Evolutionary conservation across 1,284 basidiomycete genomes (phyloP).

Genomic region (Anthracocystis walkeri): DNA sequence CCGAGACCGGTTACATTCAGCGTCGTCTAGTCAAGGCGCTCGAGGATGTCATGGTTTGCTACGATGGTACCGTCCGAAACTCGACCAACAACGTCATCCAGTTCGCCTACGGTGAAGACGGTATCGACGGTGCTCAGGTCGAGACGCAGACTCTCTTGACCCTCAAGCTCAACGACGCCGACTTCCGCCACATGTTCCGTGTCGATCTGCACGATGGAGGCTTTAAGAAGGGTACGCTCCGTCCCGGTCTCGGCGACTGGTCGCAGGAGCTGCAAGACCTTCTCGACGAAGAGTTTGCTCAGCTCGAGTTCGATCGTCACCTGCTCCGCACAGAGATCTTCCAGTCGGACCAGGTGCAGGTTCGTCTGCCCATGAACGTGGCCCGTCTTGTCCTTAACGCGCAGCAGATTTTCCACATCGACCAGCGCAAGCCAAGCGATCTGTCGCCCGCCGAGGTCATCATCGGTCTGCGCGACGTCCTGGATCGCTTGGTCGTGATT

Average conservation of each 20-base stretch:
- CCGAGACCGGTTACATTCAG: constrained; percentile 99
- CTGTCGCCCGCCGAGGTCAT: constrained; percentile 89
- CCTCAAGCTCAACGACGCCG: constrained; percentile 82
- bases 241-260: constrained; percentile 94
- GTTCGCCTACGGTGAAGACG: constrained; percentile 97
- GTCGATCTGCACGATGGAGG: constrained; percentile 80
- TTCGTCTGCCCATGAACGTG: constrained; percentile 77
- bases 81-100: constrained; percentile 82
- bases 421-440: constrained; percentile 90
- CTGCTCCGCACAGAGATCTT: constrained; percentile 86
- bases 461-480: constrained; percentile 74
- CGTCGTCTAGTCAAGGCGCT: constrained; percentile 96
- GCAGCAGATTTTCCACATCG: constrained; percentile 96
- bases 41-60: constrained; percentile 96
- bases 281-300: constrained; percentile 87
- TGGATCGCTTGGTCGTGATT: constrained; percentile 75
- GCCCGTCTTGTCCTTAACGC: constrained; percentile 95
- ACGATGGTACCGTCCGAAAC: constrained; percentile 97
- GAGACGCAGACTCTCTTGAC: constrained; percentile 94
- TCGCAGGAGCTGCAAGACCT: constrained; percentile 84
- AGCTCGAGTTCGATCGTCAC: constrained; percentile 81
- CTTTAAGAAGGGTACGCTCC: constrained; percentile 77
- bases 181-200: constrained; percentile 89
- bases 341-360: constrained; percentile 77
- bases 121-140: constrained; percentile 97